phyloP scores from a whole-genome alignment of 441 rosid genomes.

The Pelargonium australe region DNA sequence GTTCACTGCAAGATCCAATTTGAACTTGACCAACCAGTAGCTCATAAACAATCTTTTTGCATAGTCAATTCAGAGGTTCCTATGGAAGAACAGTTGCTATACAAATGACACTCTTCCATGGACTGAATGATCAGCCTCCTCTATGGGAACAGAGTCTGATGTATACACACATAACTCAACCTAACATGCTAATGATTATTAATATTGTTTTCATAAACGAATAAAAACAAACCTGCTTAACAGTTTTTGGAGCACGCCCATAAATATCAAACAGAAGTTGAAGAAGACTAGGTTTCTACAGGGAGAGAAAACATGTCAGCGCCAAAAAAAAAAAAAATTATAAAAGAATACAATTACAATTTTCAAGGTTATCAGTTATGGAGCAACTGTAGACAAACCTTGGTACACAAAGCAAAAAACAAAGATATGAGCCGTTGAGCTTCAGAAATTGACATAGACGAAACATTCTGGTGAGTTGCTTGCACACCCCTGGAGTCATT shows the following conservation, averaged over 20 bases:
- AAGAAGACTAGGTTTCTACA: constrained; percentile 86
- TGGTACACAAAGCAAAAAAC: constrained; percentile 89
- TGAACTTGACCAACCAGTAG: constrained; percentile 1
- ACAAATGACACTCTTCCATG: not conserved
- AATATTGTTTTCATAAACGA: not conserved
- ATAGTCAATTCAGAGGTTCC: not conserved
- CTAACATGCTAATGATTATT: not conserved
- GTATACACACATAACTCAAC: constrained; percentile 7
- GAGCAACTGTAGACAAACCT: constrained; percentile 44
- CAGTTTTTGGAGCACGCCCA: constrained; percentile 70
- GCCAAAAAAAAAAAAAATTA: constrained; percentile 10
- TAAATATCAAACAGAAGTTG: constrained; percentile 76
- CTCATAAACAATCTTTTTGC: not conserved
- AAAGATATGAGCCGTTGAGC: constrained; percentile 82
- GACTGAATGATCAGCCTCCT: not conserved
- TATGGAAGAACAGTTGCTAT: not conserved
- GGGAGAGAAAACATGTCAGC: constrained; percentile 26
- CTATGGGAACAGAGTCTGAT: not conserved
- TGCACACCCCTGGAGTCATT: constrained; percentile 44
- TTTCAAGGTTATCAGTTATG: constrained; percentile 14
- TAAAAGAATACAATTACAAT: not conserved
- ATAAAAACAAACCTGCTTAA: constrained; percentile 63
- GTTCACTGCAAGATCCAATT: constrained; percentile 3
- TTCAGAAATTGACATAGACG: constrained; percentile 61
- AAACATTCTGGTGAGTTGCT: constrained; percentile 34